These are phyloP conservation scores for Leptodermis oblonga DNA, from an alignment of 257 asterid species.

Conservation along the genomic window DNA sequence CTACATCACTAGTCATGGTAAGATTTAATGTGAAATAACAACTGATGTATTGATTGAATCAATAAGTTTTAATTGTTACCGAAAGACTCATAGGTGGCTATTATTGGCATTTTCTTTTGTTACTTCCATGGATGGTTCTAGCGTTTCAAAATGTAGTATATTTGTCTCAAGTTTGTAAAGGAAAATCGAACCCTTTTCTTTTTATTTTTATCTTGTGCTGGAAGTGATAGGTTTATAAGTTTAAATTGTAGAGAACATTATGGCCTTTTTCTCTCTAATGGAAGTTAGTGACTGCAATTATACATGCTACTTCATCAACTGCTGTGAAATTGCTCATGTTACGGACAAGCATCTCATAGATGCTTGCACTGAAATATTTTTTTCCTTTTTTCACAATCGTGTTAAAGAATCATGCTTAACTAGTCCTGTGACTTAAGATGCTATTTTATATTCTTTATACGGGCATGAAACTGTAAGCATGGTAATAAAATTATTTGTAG, in stretches of 20 bases:
- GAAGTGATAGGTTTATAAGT: background rate
- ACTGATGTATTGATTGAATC: background rate
- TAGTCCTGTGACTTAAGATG: background rate
- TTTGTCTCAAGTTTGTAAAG: background rate
- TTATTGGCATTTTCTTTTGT: background rate
- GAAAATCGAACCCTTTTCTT: background rate
- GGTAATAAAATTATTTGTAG: background rate
- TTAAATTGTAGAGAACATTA: background rate
- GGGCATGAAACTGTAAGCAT: background rate
- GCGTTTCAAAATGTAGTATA: background rate
- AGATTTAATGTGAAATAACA: conserved; percentile 21
- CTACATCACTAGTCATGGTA: conserved; percentile 80
- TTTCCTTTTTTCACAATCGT: background rate
- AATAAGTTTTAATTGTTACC: background rate
- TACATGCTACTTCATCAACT: too few relatives aligned
- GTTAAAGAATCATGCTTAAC: background rate
- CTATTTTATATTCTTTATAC: background rate
- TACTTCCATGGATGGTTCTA: background rate
- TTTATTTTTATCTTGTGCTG: background rate
- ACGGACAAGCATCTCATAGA: background rate
- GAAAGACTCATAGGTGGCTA: background rate
- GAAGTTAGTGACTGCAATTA: too few relatives aligned
- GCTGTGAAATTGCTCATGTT: too few relatives aligned
- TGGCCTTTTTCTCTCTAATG: background rate
- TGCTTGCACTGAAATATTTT: background rate